These are phyloP conservation scores for Lachnellula willkommii DNA, from an alignment of 2,329 filamentous ascomycete species.

Conservation along the genomic window DNA sequence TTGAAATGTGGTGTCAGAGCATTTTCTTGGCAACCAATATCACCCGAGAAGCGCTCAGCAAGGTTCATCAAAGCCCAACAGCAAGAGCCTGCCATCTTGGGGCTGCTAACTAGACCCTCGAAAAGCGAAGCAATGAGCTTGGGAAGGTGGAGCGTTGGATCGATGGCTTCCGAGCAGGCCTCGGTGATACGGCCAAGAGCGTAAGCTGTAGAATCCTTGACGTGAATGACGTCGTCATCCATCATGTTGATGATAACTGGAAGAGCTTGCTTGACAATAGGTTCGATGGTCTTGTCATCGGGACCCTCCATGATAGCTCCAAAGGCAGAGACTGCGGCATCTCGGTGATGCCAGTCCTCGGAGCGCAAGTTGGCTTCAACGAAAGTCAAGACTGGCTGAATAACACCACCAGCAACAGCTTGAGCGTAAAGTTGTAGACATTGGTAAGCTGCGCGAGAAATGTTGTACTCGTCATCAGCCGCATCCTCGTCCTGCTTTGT, in stretches of 20 bases:
- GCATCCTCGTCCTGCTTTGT: conserved; percentile 98
- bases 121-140: conserved; percentile 85
- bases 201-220: conserved; percentile 94
- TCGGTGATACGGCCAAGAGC: conserved; percentile 95
- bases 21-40: conserved; percentile 71
- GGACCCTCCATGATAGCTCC: conserved; percentile 99
- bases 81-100: conserved; percentile 97
- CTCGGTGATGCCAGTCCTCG: conserved; percentile 91
- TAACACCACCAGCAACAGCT: conserved; percentile 78
- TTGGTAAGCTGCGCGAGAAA: conserved; percentile 91
- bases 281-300: conserved; percentile 84
- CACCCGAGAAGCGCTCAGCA: conserved; percentile 89
- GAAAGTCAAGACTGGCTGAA: conserved; percentile 80
- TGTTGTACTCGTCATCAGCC: conserved; percentile 93
- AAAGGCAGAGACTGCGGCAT: conserved; percentile 94
- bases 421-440: conserved; percentile 93
- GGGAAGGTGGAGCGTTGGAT: conserved; percentile 75
- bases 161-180: conserved; percentile 84
- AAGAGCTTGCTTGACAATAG: conserved; percentile 91
- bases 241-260: conserved; percentile 87
- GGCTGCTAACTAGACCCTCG: conserved; percentile 79
- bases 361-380: conserved; percentile 85
- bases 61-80: conserved; percentile 99
- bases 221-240: conserved; percentile 81
- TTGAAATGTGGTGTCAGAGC: conserved; percentile 88